Percentiles rank a stretch among this genome's conserved stretches.
phyloP scores from a whole-genome alignment of 208 protist genomes.

The Leishmania martiniquensis region DNA sequence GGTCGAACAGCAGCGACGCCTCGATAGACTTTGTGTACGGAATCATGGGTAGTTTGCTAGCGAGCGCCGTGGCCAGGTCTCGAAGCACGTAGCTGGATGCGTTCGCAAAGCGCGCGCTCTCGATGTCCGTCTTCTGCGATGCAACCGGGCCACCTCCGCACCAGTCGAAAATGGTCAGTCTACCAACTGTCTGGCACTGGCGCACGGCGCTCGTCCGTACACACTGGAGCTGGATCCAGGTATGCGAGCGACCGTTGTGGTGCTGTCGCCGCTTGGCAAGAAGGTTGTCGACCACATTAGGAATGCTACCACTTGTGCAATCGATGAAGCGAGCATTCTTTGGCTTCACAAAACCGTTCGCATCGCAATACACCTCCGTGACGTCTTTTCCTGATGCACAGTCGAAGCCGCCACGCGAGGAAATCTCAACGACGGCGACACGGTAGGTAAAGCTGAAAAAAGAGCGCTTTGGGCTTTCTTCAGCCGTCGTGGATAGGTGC shows the following conservation, averaged over 20 bases:
- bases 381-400: slow-evolving; percentile 25
- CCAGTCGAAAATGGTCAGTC: slow-evolving; percentile 55
- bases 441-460: slow-evolving; percentile 35
- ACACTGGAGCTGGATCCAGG: slow-evolving; percentile 62
- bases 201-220: slow-evolving; percentile 34
- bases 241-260: slow-evolving; percentile 43
- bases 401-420: slow-evolving; percentile 35
- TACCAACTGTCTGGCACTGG: slow-evolving; percentile 38
- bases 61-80: slow-evolving; percentile 26
- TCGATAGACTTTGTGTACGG: slow-evolving; percentile 40
- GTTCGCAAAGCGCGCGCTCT: slow-evolving; percentile 53
- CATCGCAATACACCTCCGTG: slow-evolving; percentile 25
- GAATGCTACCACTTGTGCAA: slow-evolving; percentile 31
- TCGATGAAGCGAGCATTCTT: slow-evolving; percentile 36
- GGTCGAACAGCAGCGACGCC: slow-evolving; percentile 44
- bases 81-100: slow-evolving; percentile 30
- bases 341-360: slow-evolving; percentile 36
- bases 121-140: slow-evolving; percentile 43
- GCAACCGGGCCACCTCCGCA: slow-evolving; percentile 35
- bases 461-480: slow-evolving; percentile 7
- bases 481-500: slow-evolving; percentile 15
- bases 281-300: slow-evolving; percentile 26
- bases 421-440: slow-evolving; percentile 42
- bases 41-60: slow-evolving; percentile 15
- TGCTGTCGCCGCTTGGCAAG: slow-evolving; percentile 32